phyloP scores from a whole-genome alignment of 805 yeast species.

The Myxozyma monticola region DNA sequence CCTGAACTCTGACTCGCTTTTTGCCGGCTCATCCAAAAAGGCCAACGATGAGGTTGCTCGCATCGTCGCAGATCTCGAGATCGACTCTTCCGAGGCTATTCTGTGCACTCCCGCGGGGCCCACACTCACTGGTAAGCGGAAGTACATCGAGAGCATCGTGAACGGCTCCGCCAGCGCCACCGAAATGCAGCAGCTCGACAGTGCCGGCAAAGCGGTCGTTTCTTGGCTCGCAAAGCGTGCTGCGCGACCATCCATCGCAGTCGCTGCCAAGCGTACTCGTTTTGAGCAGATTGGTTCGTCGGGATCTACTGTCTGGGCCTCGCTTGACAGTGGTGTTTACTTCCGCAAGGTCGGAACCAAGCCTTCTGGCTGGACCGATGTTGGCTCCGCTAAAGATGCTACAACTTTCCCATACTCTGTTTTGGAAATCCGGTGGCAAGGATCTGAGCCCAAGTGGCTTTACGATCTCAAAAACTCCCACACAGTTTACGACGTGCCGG shows the following conservation, averaged over 20 bases:
- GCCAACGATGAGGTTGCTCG: conserved; percentile 11
- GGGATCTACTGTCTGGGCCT: conserved; percentile 40
- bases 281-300: conserved; percentile 23
- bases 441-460: conserved; percentile 42
- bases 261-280: conserved; percentile 20
- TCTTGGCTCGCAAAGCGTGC: conserved; percentile 14
- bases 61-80: conserved; percentile 19
- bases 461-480: conserved; percentile 48
- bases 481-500: conserved; percentile 49
- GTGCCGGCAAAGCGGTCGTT: conserved; percentile 24
- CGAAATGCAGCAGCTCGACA: conserved; percentile 26
- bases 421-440: conserved; percentile 50
- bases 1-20: conserved; percentile 6
- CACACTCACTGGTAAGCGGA: conserved; percentile 19
- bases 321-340: conserved; percentile 36
- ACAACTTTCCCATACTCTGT: conserved; percentile 50
- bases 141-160: conserved; percentile 27
- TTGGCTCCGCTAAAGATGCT: conserved; percentile 5
- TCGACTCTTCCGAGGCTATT: conserved; percentile 25
- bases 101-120: conserved; percentile 29
- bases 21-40: conserved; percentile 1
- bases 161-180: conserved; percentile 17
- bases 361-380: conserved; percentile 23
- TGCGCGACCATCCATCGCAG: conserved; percentile 20
- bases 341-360: conserved; percentile 10